These are phyloP conservation scores for Talaromyces wortmannii DNA, from an alignment of 495 filamentous ascomycete species.

Conservation along the genomic window DNA sequence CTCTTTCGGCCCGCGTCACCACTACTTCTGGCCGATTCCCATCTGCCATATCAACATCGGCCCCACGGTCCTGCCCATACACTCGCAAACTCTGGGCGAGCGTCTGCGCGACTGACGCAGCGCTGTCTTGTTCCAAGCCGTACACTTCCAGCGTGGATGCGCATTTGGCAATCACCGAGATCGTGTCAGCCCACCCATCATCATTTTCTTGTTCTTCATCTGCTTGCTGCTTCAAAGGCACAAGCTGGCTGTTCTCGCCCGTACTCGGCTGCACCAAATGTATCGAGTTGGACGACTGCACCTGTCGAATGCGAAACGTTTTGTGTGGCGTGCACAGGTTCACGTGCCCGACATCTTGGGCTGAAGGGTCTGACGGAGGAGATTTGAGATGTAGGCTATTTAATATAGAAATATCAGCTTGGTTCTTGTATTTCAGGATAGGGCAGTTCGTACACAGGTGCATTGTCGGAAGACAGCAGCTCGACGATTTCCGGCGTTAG, in stretches of 20 bases:
- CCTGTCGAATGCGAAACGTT: slow-evolving; percentile 78
- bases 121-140: slow-evolving; percentile 10
- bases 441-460: slow-evolving; percentile 47
- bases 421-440: not conserved
- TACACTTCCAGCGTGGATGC: slow-evolving; percentile 66
- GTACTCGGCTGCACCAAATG: slow-evolving; percentile 58
- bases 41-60: slow-evolving; percentile 7
- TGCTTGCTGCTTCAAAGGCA: slow-evolving; percentile 15
- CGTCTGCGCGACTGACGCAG: slow-evolving; percentile 3
- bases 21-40: not conserved
- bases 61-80: slow-evolving; percentile 16
- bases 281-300: slow-evolving; percentile 85
- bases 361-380: slow-evolving; percentile 18
- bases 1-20: not conserved
- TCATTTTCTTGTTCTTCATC: slow-evolving; percentile 15
- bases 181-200: slow-evolving; percentile 8
- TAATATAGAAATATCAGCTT: not conserved
- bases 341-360: slow-evolving; percentile 39
- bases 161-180: slow-evolving; percentile 63
- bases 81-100: slow-evolving; percentile 26
- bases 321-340: slow-evolving; percentile 63
- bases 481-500: slow-evolving; percentile 67
- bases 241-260: slow-evolving; percentile 13
- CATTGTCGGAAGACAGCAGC: slow-evolving; percentile 52
- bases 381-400: slow-evolving; percentile 63